Conservation (phyloP, 352 stramenopile genomes). For the Pythium phragmiticola region DNA sequence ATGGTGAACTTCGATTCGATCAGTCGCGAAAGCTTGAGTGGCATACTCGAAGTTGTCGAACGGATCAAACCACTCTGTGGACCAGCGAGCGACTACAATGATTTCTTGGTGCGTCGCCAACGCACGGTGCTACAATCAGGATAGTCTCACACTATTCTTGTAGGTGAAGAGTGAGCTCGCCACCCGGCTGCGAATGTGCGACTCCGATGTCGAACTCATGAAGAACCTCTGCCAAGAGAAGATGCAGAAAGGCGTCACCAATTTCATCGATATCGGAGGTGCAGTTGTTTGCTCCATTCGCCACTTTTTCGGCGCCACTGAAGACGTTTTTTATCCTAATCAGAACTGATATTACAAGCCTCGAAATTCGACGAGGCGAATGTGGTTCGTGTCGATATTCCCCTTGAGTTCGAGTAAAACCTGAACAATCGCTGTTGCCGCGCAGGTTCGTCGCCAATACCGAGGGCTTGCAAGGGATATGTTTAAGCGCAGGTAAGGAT, state of each 20-base stretch:
- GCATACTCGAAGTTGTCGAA: conserved; percentile 44
- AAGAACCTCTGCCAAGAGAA: conserved; percentile 52
- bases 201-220: conserved; percentile 51
- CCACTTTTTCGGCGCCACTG: neutral
- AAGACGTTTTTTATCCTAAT: neutral
- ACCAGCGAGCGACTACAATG: conserved; percentile 20
- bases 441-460: conserved; percentile 49
- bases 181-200: conserved; percentile 58
- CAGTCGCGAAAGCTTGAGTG: conserved; percentile 32
- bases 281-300: neutral
- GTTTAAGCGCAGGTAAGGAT: conserved; percentile 59
- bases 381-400: conserved; percentile 25
- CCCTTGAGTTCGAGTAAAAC: neutral
- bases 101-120: conserved; percentile 34
- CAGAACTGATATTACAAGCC: conserved; percentile 66
- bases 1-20: conserved; percentile 58
- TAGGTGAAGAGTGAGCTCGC: conserved; percentile 52
- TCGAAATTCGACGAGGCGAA: conserved; percentile 51
- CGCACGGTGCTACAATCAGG: neutral
- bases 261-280: conserved; percentile 65
- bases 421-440: neutral
- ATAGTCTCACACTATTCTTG: neutral
- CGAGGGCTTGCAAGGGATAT: conserved; percentile 47
- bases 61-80: conserved; percentile 31
- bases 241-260: conserved; percentile 27